Base-by-base conservation (phyloP, 2,329 filamentous ascomycete genomes). In the Talaromyces sp. region DNA sequence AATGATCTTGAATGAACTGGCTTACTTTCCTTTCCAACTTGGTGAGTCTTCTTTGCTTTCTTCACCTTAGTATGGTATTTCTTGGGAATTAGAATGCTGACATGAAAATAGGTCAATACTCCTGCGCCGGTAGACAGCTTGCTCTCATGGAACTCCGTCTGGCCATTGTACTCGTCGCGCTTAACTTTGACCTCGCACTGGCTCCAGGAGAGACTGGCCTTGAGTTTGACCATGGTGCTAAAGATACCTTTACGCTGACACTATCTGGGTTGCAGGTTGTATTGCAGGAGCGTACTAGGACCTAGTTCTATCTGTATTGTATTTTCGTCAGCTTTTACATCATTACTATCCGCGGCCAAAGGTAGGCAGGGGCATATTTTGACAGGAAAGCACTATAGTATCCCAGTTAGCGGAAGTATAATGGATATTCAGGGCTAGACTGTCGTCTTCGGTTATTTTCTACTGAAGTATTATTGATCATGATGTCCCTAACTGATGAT, bases 121-220 rank as follows among this genome's bases (percentile, higher is more conserved):
- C 66, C 11, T 73, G 71, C 58, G 60, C 66, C 6, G 71, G 71
- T 1, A 71, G 68, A 59, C 59, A 62, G 11, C 67, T 73, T 0
- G 71, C 71, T 8, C 63, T 72, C 52, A 73, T 72, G 69, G 69
- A 72, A 37, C 50, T 73, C 10, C 64, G 71, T 10, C 66, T 69
- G 13, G 70, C 70, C 5, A 63, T 73, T 1, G 67, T 66, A 15
- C 58, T 45, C 6, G 59, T 61, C 11, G 67, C 64, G 13, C 39
- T 58, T 3, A 57, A 63, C 25, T 69, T 66, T 9, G 64, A 68
- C 31, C 17, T 69, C 19, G n/a, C n/a, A 10, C 50, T 69, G 10
- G 60, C 67, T 35, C 65, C 68, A 19, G 67, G 61, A 22, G 61
- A 67, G n/a, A 35, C 50, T 49, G 63, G 63, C 3, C 47, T 57